A percentile compares a stretch with the other conserved stretches of the same genome.
Evolutionary conservation across 2,329 filamentous ascomycete species (phyloP).

Genomic region (Penicillium frequentans): DNA sequence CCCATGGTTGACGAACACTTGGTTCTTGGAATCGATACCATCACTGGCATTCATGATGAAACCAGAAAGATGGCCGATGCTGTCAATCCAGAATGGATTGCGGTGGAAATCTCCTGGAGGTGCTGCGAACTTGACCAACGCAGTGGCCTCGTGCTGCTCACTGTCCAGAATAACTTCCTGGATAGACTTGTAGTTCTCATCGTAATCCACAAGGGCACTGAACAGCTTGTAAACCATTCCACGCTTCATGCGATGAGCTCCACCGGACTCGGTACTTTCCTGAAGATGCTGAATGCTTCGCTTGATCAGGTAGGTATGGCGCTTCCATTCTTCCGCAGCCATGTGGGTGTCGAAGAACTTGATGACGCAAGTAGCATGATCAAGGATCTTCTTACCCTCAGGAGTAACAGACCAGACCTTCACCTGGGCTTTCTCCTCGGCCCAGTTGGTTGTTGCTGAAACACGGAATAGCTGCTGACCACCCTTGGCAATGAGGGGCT

Average conservation of each 20-base stretch:
- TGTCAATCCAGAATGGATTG: slow-evolving; percentile 62
- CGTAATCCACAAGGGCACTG: slow-evolving; percentile 58
- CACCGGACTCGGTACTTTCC: slow-evolving; percentile 62
- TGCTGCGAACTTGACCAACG: slow-evolving; percentile 55
- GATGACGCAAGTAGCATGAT: slow-evolving; percentile 38
- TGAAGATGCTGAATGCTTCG: slow-evolving; percentile 59
- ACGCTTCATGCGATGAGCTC: slow-evolving; percentile 70
- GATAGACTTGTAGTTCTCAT: slow-evolving; percentile 58
- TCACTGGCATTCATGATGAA: slow-evolving; percentile 63
- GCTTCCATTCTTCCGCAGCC: slow-evolving; percentile 48
- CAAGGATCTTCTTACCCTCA: slow-evolving; percentile 37
- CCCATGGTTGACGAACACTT: slow-evolving; percentile 63
- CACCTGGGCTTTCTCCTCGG: slow-evolving; percentile 30
- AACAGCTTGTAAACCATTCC: slow-evolving; percentile 77
- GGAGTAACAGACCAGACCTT: slow-evolving; percentile 38
- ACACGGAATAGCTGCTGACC: slow-evolving; percentile 40
- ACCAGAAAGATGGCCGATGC: slow-evolving; percentile 57
- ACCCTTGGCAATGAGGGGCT: slow-evolving; percentile 59
- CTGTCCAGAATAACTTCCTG: slow-evolving; percentile 60
- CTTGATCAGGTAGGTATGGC: slow-evolving; percentile 68
- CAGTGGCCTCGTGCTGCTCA: slow-evolving; percentile 56
- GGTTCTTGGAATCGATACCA: slow-evolving; percentile 58
- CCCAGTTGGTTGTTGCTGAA: slow-evolving; percentile 38
- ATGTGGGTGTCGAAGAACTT: slow-evolving; percentile 32
- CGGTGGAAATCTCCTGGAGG: slow-evolving; percentile 58